Evolutionary conservation across 2,329 filamentous ascomycete genomes (phyloP), one percentile per base, ranked within the genome.

Genomic region (Eutypella sp.): DNA sequence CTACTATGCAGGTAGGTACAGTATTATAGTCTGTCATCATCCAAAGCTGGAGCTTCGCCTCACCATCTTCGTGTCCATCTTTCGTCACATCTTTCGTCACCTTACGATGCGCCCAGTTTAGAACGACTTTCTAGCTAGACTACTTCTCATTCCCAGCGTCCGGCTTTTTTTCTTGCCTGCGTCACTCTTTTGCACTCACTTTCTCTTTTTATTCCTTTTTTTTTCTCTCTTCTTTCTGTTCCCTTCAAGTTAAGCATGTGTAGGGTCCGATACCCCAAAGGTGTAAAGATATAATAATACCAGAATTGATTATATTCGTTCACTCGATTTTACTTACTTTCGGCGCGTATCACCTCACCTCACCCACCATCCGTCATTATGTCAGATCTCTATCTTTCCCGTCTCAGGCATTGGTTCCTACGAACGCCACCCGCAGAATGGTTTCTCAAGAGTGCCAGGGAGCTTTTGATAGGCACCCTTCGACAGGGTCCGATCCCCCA

Each of bases 381-480:
- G 78, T 74, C 77, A 41, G 75, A 79, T 61, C 73, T 68, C 57
- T 76, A 70, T 66, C 70, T 67, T 45, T 75, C 64, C 45, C 74
- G 67, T 58, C 47, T 75, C 42, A 67, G 72, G 55, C 73, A 73
- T 58, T 95, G 93, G 85, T 73, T 96, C 47, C 71, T 91, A 51
- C 85, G 87, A 54, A 96, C 91, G 37, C 93, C 93, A 13, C 93
- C 93, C 1, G 84, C 89, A 57, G 90, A 96, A 80, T 96, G 89
- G 85, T 81, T 79, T n/a, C 75, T 95, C 49, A 82, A 81, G 48
- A 82, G 85, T 58, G 69, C 95, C 18, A 83, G 89, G 52, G 88
- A 95, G 64, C 73, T 96, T 42, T 76, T 97, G 51, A 93, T 99
- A 57, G 89, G 89, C 45, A 87, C 91, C 41, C 71, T 97, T 44